A percentile compares a stretch with the other conserved stretches of the same genome.
These are phyloP conservation scores for Butyriboletus appendiculatus DNA, from an alignment of 1,284 basidiomycete species.

Conservation along the genomic window DNA sequence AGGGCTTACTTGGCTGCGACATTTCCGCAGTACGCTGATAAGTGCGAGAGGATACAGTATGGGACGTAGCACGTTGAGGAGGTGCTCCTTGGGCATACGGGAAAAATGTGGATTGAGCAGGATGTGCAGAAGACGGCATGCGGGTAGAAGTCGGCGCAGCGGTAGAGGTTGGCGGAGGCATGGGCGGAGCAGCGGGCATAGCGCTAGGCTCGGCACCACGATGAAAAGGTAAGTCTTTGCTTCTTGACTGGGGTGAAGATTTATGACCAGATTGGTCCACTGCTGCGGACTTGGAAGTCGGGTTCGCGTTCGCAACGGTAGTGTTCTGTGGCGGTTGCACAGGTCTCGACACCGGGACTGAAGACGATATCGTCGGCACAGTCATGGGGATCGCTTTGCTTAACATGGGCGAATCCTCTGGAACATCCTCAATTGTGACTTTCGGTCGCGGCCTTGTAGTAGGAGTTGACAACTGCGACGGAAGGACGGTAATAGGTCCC, in stretches of 20 bases:
- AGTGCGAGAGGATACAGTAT: conserved; percentile 20
- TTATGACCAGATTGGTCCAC: conserved; percentile 14
- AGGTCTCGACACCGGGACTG: conserved; percentile 7
- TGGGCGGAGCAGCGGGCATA: conserved; percentile 13
- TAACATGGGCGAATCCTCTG: conserved; percentile 23
- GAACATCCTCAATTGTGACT: conserved; percentile 33
- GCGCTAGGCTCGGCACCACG: conserved; percentile 11
- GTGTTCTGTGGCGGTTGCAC: conserved; percentile 15
- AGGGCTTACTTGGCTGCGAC: conserved; percentile 22
- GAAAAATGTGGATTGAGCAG: conserved; percentile 18
- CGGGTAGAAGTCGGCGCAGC: conserved; percentile 15
- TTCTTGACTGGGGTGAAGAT: conserved; percentile 26
- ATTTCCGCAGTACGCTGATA: conserved; percentile 27
- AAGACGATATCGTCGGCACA: conserved; percentile 1
- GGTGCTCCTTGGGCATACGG: conserved; percentile 6
- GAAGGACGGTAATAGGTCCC: conserved; percentile 3
- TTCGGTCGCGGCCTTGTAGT: conserved; percentile 23
- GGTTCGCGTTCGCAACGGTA: neutral
- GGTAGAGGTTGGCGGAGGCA: conserved; percentile 21
- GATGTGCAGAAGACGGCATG: conserved; percentile 24
- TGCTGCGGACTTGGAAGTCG: conserved; percentile 5
- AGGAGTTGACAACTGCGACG: conserved; percentile 12
- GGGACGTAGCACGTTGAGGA: conserved; percentile 20
- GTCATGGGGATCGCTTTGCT: conserved; percentile 13
- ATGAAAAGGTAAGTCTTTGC: conserved; percentile 19